Base-by-base conservation (phyloP, 2,329 filamentous ascomycete species). In the Aureobasidium musti region DNA sequence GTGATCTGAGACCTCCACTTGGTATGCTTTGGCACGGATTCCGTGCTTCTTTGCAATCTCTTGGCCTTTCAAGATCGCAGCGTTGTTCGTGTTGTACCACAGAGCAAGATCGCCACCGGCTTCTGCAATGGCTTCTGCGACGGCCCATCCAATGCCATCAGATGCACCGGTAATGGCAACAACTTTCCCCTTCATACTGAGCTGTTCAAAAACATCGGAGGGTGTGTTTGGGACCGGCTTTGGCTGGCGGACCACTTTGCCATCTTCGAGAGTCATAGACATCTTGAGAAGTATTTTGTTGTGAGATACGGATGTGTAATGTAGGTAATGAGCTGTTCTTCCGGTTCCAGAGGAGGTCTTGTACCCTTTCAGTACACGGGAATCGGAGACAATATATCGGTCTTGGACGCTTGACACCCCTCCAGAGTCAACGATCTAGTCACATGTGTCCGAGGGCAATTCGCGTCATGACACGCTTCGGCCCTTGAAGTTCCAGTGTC, bases 81-180 rank as follows among this genome's bases (percentile, higher is more conserved):
- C 63, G 26, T 70, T 47, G 64, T 71, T 71, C 49, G 65, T 70
- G 53, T 71, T 71, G 67, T 78, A 79, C 74, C 76, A 77, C 1
- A 79, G 70, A 3, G 76, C 77, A 17, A 79, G 74, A 49, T 77
- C 67, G 14, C 71, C 77, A 10, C 76, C 75, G 10, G 77, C 76
- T 68, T 78, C 77, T 3, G 77, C 77, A 67, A 76, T 74, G 4
- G 74, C 77, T 37, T 74, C 72, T 11, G 76, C 75, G 1, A 78
- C 74, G 5, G 77, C 79, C 14, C 79, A 76, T 28, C 81, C 82
- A 53, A 84, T 83, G 23, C 82, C 82, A 2, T 77, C 77, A 1
- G 77, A 77, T 2, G 78, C 77, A 26, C 82, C 82, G 5, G 81
- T 83, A n/a, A 84, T 70, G 66, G 78, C 79, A 59, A 82, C 77